Percentiles rank a stretch among this genome's conserved stretches.
Evolutionary conservation across 2,329 filamentous ascomycete genomes (phyloP).

Genomic region (Lanzia echinophila): DNA sequence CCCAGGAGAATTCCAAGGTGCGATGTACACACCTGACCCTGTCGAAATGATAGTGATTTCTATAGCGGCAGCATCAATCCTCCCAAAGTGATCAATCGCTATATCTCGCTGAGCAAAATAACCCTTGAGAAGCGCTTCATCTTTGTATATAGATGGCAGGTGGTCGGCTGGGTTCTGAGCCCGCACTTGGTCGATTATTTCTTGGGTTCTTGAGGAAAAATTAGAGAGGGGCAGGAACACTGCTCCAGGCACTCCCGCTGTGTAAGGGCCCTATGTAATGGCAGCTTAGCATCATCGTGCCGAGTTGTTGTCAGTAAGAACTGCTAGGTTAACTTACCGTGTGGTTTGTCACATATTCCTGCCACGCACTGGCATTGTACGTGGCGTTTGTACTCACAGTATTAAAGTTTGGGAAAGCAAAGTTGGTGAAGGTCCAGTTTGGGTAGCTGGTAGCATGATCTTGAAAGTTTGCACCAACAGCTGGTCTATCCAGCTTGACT

Average conservation of each 20-base stretch:
- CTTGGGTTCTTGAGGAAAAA: background rate
- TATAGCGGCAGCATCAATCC: background rate
- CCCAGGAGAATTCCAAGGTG: background rate
- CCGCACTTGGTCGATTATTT: background rate
- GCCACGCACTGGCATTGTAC: background rate
- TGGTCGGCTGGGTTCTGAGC: background rate
- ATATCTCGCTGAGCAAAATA: background rate
- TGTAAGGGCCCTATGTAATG: background rate
- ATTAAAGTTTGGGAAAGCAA: background rate
- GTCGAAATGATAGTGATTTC: background rate
- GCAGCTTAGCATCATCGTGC: background rate
- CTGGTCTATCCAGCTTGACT: conserved; percentile 16
- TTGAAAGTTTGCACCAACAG: conserved; percentile 30
- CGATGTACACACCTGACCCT: background rate
- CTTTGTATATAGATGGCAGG: background rate
- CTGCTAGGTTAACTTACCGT: background rate
- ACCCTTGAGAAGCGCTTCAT: background rate
- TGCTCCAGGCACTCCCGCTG: background rate
- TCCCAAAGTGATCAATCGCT: background rate
- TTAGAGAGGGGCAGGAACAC: background rate
- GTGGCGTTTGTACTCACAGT: background rate
- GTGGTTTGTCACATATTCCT: background rate
- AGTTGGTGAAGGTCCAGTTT: background rate
- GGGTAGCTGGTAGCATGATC: conserved; percentile 21
- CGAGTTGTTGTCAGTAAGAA: background rate